Percentiles rank a stretch among this genome's conserved stretches.
phyloP scores from a whole-genome alignment of 805 yeast genomes.

The Starmerella stellata region DNA sequence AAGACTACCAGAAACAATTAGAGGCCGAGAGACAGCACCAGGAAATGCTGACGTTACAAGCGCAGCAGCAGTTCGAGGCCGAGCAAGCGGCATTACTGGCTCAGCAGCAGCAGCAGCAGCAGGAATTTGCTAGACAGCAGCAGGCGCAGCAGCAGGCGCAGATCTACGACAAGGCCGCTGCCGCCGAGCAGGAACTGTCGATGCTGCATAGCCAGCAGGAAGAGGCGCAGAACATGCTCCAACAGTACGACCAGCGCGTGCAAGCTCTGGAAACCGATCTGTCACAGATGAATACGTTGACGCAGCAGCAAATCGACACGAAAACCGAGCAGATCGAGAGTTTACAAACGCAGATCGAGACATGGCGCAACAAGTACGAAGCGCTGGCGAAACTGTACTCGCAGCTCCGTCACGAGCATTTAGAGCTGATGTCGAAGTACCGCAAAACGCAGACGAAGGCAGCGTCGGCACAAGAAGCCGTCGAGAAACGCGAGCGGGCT shows the following conservation, averaged over 20 bases:
- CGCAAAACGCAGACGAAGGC: conserved; percentile 75
- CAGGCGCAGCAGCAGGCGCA: conserved; percentile 58
- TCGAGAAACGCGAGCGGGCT: conserved; percentile 60
- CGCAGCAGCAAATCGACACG: conserved; percentile 53
- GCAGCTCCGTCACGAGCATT: conserved; percentile 80
- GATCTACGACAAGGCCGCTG: conserved; percentile 61
- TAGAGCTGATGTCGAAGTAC: conserved; percentile 55
- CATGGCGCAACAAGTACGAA: conserved; percentile 78
- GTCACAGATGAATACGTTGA: conserved; percentile 38
- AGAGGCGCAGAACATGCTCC: conserved; percentile 63
- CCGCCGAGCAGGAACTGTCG: conserved; percentile 62
- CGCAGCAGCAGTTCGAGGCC: conserved; percentile 52
- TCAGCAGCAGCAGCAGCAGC: conserved; percentile 53
- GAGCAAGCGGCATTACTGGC: conserved; percentile 55
- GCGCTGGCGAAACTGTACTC: conserved; percentile 75
- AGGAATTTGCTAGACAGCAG: conserved; percentile 35
- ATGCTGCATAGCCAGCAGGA: conserved; percentile 66
- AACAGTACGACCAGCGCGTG: conserved; percentile 75
- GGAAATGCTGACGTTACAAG: conserved; percentile 48
- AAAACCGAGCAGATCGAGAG: conserved; percentile 55
- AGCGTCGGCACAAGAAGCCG: conserved; percentile 75
- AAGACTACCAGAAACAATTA: conserved; percentile 41
- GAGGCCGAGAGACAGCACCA: conserved; percentile 49
- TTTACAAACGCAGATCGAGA: conserved; percentile 53
- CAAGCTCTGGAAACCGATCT: conserved; percentile 64